Conservation (phyloP, 495 filamentous ascomycete genomes). For the Penicillium cosmopolitanum region DNA sequence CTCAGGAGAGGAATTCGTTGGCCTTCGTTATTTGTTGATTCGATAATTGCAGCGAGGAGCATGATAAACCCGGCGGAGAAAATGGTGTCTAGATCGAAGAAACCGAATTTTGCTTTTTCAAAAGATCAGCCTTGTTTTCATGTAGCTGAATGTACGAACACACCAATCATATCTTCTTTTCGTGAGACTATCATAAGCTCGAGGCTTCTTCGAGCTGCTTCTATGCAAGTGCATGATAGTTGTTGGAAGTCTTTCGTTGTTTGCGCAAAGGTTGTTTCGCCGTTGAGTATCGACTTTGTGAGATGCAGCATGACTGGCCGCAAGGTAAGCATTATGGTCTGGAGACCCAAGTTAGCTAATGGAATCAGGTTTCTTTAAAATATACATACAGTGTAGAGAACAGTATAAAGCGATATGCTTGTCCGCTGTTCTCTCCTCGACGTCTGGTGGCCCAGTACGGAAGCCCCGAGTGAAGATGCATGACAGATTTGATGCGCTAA, state of each 20-base stretch:
- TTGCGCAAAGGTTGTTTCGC: conserved; percentile 6
- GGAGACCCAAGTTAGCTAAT: too few relatives aligned
- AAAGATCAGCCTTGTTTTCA: neutral
- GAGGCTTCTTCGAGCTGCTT: conserved; percentile 9
- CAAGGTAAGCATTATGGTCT: conserved; percentile 14
- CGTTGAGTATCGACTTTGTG: conserved; percentile 8
- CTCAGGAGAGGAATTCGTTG: neutral
- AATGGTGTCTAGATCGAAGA: conserved; percentile 13
- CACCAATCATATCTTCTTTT: conserved; percentile 14
- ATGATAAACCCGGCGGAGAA: conserved; percentile 16
- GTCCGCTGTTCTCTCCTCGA: conserved; percentile 7
- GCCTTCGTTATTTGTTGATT: conserved; percentile 1
- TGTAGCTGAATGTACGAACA: neutral
- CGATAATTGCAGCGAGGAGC: conserved; percentile 8
- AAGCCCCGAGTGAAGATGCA: neutral
- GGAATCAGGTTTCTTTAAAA: neutral
- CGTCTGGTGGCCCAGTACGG: neutral
- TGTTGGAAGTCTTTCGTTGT: conserved; percentile 6
- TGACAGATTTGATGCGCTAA: conserved; percentile 2
- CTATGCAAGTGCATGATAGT: conserved; percentile 11
- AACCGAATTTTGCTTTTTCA: conserved; percentile 12
- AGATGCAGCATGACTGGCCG: conserved; percentile 9
- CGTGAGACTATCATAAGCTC: conserved; percentile 9
- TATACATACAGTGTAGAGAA: conserved; percentile 12
- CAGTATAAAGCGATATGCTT: conserved; percentile 10